Base-by-base conservation (phyloP, 2,329 filamentous ascomycete genomes). In the Ambrosiella cleistominuta region DNA sequence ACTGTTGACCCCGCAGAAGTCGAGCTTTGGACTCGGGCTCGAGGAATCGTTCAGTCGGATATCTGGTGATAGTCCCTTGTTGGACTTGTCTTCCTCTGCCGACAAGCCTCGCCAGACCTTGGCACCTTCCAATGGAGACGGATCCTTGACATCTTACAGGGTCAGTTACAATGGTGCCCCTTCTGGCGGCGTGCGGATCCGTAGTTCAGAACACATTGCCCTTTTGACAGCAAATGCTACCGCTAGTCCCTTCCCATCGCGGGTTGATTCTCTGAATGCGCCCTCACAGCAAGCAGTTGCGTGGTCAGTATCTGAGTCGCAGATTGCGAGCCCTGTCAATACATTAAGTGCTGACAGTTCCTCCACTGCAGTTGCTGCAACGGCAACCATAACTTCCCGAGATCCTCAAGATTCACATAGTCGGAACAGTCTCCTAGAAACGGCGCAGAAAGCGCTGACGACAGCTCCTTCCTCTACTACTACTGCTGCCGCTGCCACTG, bases 11-110 rank as follows among this genome's bases (percentile, higher is more conserved):
- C 47, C 58, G 38, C 47, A 36, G 6, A 42, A 47, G 42, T 51
- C 45, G 13, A 56, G 42, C 52, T 59, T 59, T 52, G 54, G 58
- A 9, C 8, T 35, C 9, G 52, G 52, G 4, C 37, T 54, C 19
- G 38, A 54, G 19, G 52, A 54, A 38, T 42, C 52, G 5, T 36
- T 42, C 9, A 36, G 52, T 13, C 47, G 15, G 6, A 51, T 51
- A 11, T 27, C 13, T 35, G 19, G n/a, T 19, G 47, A 51, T 35
- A 51, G 27, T 51, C 19, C 19, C 8, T 19, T 51, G 9, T 35
- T 51, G 27, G 17, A 2, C 35, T 12, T 19, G 2, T n/a, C 19
- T 51, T 51, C 47, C 27, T 9, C 19, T 15, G 47, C 19, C 13
- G 3, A 35, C 15, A 51, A 35, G 6, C 8, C 47, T 9, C 27